A percentile compares a stretch with the other conserved stretches of the same genome.
Evolutionary conservation across 176 grass and related monocot species (phyloP).

Genomic region (Oryza nivara): DNA sequence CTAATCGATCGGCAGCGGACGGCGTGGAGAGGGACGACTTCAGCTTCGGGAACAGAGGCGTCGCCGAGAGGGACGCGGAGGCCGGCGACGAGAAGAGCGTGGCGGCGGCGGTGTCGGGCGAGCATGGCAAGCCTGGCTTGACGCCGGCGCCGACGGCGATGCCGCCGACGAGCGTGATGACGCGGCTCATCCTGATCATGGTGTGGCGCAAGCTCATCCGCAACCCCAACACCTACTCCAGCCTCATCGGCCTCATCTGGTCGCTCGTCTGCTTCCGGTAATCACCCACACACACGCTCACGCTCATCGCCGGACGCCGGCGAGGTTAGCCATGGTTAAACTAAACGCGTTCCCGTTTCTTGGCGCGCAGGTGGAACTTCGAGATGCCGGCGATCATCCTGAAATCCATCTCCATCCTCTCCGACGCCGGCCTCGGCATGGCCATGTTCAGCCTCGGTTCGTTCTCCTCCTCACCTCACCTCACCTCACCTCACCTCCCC

Average conservation of each 20-base stretch:
- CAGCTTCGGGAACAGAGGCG: slow-evolving; percentile 77
- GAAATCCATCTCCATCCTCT: slow-evolving; percentile 92
- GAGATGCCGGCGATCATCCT: slow-evolving; percentile 90
- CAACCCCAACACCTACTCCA: slow-evolving; percentile 99
- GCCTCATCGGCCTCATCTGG: slow-evolving; percentile 93
- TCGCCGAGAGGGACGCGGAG: slow-evolving; percentile 54
- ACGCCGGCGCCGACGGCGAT: slow-evolving; percentile 47
- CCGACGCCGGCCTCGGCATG: slow-evolving; percentile 98
- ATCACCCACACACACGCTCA: too few species aligned
- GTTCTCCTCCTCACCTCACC: slow-evolving; percentile 12
- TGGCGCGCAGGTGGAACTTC: slow-evolving; percentile 70
- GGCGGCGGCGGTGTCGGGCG: not conserved
- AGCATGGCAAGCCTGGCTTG: slow-evolving; percentile 23
- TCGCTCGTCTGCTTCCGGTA: slow-evolving; percentile 94
- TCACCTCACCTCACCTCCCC: not conserved
- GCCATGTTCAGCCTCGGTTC: slow-evolving; percentile 99
- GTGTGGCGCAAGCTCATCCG: slow-evolving; percentile 99
- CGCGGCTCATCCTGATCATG: slow-evolving; percentile 96
- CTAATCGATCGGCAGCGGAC: slow-evolving; percentile 49
- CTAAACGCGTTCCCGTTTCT: not conserved
- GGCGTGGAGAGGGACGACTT: slow-evolving; percentile 75
- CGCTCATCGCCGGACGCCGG: not conserved
- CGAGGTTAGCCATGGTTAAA: not conserved
- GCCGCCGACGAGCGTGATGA: slow-evolving; percentile 98
- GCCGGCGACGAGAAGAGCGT: slow-evolving; percentile 71